A percentile compares a stretch with the other conserved stretches of the same genome.
phyloP scores from a whole-genome alignment of 2,329 filamentous ascomycete species.

The Xylaria sp. region DNA sequence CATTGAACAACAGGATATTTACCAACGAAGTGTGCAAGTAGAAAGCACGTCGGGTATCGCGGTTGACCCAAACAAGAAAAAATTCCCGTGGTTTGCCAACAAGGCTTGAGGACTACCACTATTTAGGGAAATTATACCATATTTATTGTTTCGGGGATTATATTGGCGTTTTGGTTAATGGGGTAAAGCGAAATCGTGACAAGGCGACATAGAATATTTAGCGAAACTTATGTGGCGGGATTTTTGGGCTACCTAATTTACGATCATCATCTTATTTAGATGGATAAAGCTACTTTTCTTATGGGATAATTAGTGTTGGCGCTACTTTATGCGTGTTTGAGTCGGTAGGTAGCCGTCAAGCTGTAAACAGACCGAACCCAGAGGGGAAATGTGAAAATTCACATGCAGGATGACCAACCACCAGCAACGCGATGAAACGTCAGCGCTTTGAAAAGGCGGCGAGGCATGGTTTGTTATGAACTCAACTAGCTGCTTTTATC shows the following conservation, averaged over 20 bases:
- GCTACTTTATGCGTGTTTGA: neutral
- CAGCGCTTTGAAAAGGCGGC: neutral
- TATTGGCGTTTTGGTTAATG: slow-evolving; percentile 33
- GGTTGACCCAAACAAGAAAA: slow-evolving; percentile 67
- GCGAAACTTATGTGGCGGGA: slow-evolving; percentile 23
- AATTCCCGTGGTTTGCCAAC: slow-evolving; percentile 71
- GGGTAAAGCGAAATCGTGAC: slow-evolving; percentile 30
- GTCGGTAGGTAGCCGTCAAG: neutral
- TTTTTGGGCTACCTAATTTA: slow-evolving; percentile 23
- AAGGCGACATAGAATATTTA: slow-evolving; percentile 31
- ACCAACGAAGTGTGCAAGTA: slow-evolving; percentile 69
- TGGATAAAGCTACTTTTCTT: slow-evolving; percentile 18
- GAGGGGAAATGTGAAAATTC: neutral
- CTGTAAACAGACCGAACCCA: neutral
- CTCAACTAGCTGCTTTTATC: neutral
- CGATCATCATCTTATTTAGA: slow-evolving; percentile 3
- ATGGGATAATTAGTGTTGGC: neutral
- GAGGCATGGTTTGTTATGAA: neutral
- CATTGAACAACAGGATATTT: slow-evolving; percentile 63
- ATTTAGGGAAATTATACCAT: slow-evolving; percentile 20
- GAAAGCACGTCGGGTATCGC: slow-evolving; percentile 61
- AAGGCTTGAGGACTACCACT: slow-evolving; percentile 49
- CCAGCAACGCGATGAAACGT: neutral
- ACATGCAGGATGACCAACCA: neutral
- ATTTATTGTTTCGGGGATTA: slow-evolving; percentile 15